These are phyloP conservation scores for Afroboletus lepidellus DNA, from an alignment of 1,284 basidiomycete genomes.

Conservation along the genomic window DNA sequence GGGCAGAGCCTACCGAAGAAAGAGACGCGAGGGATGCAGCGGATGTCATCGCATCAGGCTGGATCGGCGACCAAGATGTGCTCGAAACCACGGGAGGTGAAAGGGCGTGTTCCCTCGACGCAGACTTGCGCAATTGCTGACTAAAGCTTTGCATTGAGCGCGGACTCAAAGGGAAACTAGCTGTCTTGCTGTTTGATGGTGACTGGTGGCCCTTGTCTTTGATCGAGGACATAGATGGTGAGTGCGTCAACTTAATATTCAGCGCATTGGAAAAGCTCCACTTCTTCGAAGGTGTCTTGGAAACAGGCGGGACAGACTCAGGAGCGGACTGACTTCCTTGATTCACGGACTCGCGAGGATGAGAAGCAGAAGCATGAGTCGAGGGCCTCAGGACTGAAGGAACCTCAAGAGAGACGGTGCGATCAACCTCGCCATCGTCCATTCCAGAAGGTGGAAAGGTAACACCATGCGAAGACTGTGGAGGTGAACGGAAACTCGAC, in stretches of 20 bases:
- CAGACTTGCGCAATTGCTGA: conserved; percentile 61
- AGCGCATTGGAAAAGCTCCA: conserved; percentile 94
- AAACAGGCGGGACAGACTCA: conserved; percentile 39
- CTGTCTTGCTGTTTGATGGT: conserved; percentile 39
- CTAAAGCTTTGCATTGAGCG: conserved; percentile 57
- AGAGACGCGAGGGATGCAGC: conserved; percentile 70
- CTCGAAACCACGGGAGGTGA: conserved; percentile 43
- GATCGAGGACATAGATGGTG: conserved; percentile 59
- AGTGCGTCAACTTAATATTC: conserved; percentile 74
- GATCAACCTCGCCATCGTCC: conserved; percentile 41
- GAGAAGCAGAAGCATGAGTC: conserved; percentile 22
- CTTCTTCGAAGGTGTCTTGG: conserved; percentile 85
- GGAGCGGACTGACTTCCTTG: conserved; percentile 39
- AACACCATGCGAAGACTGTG: conserved; percentile 50
- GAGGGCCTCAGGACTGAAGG: conserved; percentile 39
- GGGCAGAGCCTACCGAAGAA: conserved; percentile 69
- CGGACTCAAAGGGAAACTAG: conserved; percentile 59
- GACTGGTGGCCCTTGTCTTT: conserved; percentile 38
- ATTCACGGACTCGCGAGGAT: conserved; percentile 21
- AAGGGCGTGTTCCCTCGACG: conserved; percentile 60
- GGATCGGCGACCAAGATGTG: conserved; percentile 62
- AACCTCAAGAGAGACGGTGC: conserved; percentile 53
- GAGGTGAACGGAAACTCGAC: conserved; percentile 72
- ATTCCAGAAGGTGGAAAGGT: conserved; percentile 45
- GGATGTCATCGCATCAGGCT: conserved; percentile 72